Percentiles rank a stretch among this genome's conserved stretches.
phyloP scores from a whole-genome alignment of 305 asterid genomes.

The Solanum hybrid region DNA sequence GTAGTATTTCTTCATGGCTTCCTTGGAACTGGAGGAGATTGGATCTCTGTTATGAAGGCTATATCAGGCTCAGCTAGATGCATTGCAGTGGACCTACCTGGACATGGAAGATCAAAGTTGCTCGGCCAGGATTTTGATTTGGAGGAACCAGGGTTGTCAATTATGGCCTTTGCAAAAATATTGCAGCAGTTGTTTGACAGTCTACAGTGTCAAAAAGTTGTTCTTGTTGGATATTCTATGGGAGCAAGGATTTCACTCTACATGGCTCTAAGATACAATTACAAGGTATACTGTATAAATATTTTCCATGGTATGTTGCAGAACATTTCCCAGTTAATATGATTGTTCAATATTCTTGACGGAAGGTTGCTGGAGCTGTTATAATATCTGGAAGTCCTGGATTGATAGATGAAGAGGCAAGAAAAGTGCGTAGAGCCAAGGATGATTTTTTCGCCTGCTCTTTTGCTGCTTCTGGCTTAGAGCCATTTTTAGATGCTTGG shows the following conservation, averaged over 20 bases:
- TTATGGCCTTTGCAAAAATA: slow-evolving; percentile 48
- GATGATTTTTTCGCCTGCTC: slow-evolving; percentile 75
- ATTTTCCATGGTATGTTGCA: neutral
- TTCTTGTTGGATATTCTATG: slow-evolving; percentile 90
- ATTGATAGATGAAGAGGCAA: slow-evolving; percentile 45
- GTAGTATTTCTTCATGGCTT: slow-evolving; percentile 88
- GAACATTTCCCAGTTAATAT: neutral
- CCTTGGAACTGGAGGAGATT: slow-evolving; percentile 79
- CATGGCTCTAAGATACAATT: slow-evolving; percentile 57
- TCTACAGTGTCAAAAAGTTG: slow-evolving; percentile 46
- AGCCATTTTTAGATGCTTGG: slow-evolving; percentile 65
- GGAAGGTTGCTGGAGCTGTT: slow-evolving; percentile 68
- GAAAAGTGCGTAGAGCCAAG: slow-evolving; percentile 55
- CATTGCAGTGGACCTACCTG: slow-evolving; percentile 90
- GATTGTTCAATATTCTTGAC: slow-evolving; percentile 3
- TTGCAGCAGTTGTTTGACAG: slow-evolving; percentile 45
- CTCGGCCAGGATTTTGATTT: slow-evolving; percentile 18
- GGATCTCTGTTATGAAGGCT: slow-evolving; percentile 83
- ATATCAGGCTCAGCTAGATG: slow-evolving; percentile 65
- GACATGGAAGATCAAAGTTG: slow-evolving; percentile 71
- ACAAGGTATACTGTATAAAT: slow-evolving; percentile 35
- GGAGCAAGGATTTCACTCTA: slow-evolving; percentile 83
- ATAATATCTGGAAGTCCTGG: slow-evolving; percentile 96
- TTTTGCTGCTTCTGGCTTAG: slow-evolving; percentile 62
- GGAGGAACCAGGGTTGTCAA: slow-evolving; percentile 39